Evolutionary conservation across 495 filamentous ascomycete species (phyloP).

Genomic region (Acidomyces sp.): DNA sequence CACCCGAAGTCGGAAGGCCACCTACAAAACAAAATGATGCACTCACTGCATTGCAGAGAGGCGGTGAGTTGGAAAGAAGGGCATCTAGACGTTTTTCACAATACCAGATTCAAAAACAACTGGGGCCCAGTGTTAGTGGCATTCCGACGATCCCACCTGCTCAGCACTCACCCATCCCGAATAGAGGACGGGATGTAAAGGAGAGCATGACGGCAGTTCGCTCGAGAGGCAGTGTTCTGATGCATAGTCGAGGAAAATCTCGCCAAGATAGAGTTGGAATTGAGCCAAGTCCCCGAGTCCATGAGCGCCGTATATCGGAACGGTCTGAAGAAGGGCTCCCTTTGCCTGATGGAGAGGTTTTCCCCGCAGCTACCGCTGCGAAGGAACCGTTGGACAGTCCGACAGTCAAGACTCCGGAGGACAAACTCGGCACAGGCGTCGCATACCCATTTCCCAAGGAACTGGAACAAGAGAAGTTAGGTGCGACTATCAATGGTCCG

Average conservation of each 20-base stretch:
- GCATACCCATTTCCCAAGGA: constrained; percentile 21
- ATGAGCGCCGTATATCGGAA: constrained; percentile 53
- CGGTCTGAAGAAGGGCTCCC: too few relatives aligned
- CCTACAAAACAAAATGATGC: constrained; percentile 80
- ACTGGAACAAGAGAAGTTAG: constrained; percentile 4
- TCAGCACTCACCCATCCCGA: constrained; percentile 77
- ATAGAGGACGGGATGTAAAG: constrained; percentile 72
- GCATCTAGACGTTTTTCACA: constrained; percentile 87
- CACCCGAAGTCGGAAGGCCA: constrained; percentile 44
- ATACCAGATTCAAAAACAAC: constrained; percentile 89
- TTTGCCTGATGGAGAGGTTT: too few relatives aligned
- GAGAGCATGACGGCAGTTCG: constrained; percentile 91
- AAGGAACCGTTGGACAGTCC: constrained; percentile 29
- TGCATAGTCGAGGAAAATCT: constrained; percentile 42
- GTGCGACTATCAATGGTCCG: constrained; percentile 19
- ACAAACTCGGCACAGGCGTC: constrained; percentile 46
- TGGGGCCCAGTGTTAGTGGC: constrained; percentile 66
- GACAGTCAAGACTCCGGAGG: constrained; percentile 44
- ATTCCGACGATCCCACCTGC: constrained; percentile 69
- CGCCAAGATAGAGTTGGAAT: constrained; percentile 8
- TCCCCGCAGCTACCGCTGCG: constrained; percentile 21
- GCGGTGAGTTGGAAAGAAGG: constrained; percentile 81
- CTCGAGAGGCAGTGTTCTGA: constrained; percentile 52
- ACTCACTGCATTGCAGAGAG: constrained; percentile 75
- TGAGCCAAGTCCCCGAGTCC: constrained; percentile 49